Base-by-base conservation (phyloP, 345 rosid species). In the Eucalyptus erythrocorys region DNA sequence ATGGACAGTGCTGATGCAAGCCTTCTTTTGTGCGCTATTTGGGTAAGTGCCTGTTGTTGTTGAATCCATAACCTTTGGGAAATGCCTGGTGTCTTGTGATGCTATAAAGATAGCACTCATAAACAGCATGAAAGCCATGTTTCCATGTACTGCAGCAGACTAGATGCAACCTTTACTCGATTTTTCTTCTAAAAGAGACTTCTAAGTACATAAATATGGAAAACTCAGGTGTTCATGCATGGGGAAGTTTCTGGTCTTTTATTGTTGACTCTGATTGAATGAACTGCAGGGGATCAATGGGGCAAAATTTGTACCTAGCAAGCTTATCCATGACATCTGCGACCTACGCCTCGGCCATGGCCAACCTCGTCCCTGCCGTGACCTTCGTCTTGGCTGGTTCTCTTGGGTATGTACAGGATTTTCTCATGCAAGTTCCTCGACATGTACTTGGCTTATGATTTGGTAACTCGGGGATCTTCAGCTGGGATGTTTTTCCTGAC, bases 1-100 rank as follows among this genome's bases (percentile, higher is more conserved):
- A n/a, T 89, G 95, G 93, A 91, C 43, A n/a, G 80, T 95, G 37
- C 88, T 92, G 11, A 80, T 90, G 45, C 94, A 91, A 89, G 92
- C 94, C 66, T 90, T 94, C 91, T 91, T 94, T 37, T 92, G 93
- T 9, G 96, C 92, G 6, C 79, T 90, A 47, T 59, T 94, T 34
- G 97, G 96, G 97, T 95, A 89, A 79, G 57, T n/a, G 49, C 6
- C n/a, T 9, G n/a, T 5, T 34, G 26, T 32, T 71, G 14, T 71
- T 37, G 12, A 34, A 10, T 71, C 81, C 26, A 3, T 71, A 71
- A 71, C 13, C 2, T 34, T 34, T 68, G 80, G 43, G 24, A 32
- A 68, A 16, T 68, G 80, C 42, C 2, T 34, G 14, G 80, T 34
- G 80, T 0, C 43, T 3, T 68, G 27, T 71, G 81, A 1, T 71